Evolutionary conservation across 164 flowering plant genomes (phyloP).

Genomic region (Vitis riparia): DNA sequence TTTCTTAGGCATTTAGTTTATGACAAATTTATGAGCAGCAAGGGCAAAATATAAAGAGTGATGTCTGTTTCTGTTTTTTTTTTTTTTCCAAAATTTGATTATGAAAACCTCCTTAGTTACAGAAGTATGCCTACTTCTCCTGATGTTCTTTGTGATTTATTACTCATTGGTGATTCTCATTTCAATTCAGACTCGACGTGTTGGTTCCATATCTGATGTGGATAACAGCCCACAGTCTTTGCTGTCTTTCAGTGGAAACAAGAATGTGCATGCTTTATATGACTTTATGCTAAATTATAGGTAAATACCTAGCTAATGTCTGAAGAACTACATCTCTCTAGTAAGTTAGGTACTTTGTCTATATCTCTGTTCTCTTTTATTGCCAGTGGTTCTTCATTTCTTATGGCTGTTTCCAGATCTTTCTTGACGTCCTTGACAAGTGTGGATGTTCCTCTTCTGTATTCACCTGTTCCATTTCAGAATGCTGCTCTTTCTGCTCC

Average conservation of each 20-base stretch:
- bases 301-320: slow-evolving; percentile 29
- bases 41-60: too few relatives aligned
- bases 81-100: too few relatives aligned
- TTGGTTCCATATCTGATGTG: slow-evolving; percentile 46
- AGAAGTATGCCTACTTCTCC: too few relatives aligned
- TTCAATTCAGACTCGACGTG: slow-evolving; percentile 59
- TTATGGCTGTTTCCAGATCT: slow-evolving; percentile 49
- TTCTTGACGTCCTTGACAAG: slow-evolving; percentile 54
- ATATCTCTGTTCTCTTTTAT: too few relatives aligned
- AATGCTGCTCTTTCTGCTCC: slow-evolving; percentile 85
- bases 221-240: slow-evolving; percentile 84
- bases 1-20: too few relatives aligned
- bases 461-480: slow-evolving; percentile 78
- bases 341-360: too few relatives aligned
- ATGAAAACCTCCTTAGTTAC: too few relatives aligned
- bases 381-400: slow-evolving; percentile 14
- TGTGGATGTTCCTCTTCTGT: slow-evolving; percentile 79
- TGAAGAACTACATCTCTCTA: too few relatives aligned
- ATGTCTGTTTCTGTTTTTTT: too few relatives aligned
- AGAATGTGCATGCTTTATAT: slow-evolving; percentile 76
- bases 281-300: slow-evolving; percentile 89
- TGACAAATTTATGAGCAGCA: too few relatives aligned
- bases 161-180: not conserved
- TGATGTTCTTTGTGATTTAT: not conserved
- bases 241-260: slow-evolving; percentile 65